phyloP scores from a whole-genome alignment of 495 filamentous ascomycete genomes.

The Podospora appendiculata region DNA sequence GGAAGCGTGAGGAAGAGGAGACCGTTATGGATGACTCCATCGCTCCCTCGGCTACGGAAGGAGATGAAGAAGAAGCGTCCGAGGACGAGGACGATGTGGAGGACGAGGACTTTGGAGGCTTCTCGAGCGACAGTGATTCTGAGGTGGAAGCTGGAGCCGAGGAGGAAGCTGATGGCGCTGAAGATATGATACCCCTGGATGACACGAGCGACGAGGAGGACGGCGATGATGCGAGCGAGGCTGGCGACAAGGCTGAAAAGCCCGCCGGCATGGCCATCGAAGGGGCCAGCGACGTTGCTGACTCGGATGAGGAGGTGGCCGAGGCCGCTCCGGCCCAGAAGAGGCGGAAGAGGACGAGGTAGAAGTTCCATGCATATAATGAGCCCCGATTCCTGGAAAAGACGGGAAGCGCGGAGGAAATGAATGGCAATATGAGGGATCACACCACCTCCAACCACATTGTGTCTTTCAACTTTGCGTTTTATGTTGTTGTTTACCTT shows the following conservation, averaged over 20 bases:
- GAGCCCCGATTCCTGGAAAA: no score
- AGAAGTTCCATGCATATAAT: not conserved
- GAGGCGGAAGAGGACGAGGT: not conserved
- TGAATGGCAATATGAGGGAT: not conserved
- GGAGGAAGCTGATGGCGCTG: slow-evolving; percentile 26
- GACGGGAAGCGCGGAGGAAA: no score
- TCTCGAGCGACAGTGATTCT: slow-evolving; percentile 40
- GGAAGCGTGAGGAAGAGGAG: slow-evolving; percentile 46
- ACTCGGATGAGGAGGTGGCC: not conserved
- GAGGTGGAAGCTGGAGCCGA: slow-evolving; percentile 30
- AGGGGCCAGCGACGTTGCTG: not conserved
- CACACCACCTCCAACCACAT: not conserved
- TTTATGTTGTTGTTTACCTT: no score
- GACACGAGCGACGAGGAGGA: slow-evolving; percentile 33
- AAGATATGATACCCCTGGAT: slow-evolving; percentile 47
- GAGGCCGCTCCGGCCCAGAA: not conserved
- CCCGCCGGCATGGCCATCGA: not conserved
- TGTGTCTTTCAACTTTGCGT: no score
- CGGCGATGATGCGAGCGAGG: not conserved
- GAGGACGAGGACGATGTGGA: slow-evolving; percentile 18
- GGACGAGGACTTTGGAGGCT: slow-evolving; percentile 40
- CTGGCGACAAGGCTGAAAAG: not conserved
- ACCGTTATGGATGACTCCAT: slow-evolving; percentile 25
- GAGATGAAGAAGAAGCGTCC: slow-evolving; percentile 15
- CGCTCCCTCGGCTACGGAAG: slow-evolving; percentile 13